Base-by-base conservation (phyloP, 2,329 filamentous ascomycete genomes). In the Epichloe bromicola region DNA sequence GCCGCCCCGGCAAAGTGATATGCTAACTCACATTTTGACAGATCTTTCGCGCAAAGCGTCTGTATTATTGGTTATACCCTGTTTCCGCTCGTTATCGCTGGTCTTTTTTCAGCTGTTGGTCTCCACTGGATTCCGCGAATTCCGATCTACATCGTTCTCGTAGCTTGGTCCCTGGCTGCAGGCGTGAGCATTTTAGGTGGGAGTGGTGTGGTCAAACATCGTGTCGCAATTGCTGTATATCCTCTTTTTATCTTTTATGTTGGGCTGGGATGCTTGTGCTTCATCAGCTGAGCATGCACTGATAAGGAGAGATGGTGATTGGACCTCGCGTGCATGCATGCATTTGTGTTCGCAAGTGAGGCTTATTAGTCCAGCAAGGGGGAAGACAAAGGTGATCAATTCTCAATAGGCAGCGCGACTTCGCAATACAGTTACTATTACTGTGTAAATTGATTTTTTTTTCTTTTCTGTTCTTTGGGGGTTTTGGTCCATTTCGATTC, bases 31-130 rank as follows among this genome's bases (percentile, higher is more conserved):
- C 41, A 19, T 45, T 3, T 36, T 12, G 30, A 48, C 64, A 97
- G 91, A 62, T 96, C 93, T 17, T 98, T 98, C 67, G 93, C 95
- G 63, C 93, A 98, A 69, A 95, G 89, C 52, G 80, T 98, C 58
- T 97, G 90, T 68, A 94, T 98, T 61, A 98, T 98, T 65, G 93
- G 93, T 44, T 98, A 98, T 69, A 98, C 93, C 1, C 80, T 98
- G 51, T 98, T 98, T 71, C 93, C 93, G 2, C 80, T 98, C 49
- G 93, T 97, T 60, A 86, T 98, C 58, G 94, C 94, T 7, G 83
- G 91, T 2, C 72, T 96, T 48, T 98, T 98, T 56, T 95, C 89
- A 51, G 91, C 91, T 1, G 64, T 98, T 34, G 76, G 80, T 48
- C 76, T 97, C 7, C 85, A 83, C 41, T 85, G 81, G 59, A 86